phyloP scores from a whole-genome alignment of 2,329 filamentous ascomycete species.

The Colletotrichum lini region DNA sequence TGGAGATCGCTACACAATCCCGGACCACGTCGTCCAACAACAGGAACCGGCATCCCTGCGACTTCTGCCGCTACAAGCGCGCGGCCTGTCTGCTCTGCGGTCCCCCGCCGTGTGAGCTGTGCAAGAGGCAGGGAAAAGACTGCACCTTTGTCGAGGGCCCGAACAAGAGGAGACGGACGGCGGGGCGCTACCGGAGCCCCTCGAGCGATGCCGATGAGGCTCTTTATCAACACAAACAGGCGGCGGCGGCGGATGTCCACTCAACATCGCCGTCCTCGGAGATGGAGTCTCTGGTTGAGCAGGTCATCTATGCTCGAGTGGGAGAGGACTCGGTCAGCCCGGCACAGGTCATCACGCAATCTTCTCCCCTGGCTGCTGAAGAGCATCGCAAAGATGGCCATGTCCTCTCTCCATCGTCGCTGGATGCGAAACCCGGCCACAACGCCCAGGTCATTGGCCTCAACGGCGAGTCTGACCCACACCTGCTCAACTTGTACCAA shows the following conservation, averaged over 20 bases:
- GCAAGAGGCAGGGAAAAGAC: slow-evolving; percentile 26
- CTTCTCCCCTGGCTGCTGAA: no score
- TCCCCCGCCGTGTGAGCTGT: slow-evolving; percentile 28
- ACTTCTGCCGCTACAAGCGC: slow-evolving; percentile 38
- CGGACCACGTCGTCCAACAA: slow-evolving; percentile 12
- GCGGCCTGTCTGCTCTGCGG: slow-evolving; percentile 29
- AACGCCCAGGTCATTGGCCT: slow-evolving; percentile 35
- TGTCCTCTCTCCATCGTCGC: background rate
- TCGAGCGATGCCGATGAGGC: slow-evolving; percentile 1
- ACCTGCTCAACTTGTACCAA: slow-evolving; percentile 24
- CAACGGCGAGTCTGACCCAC: slow-evolving; percentile 35
- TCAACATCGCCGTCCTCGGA: no score
- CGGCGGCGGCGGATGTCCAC: no score
- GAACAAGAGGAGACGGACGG: slow-evolving; percentile 25
- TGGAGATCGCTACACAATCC: slow-evolving; percentile 17
- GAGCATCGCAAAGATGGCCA: no score
- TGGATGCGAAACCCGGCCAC: slow-evolving; percentile 20
- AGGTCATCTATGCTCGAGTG: no score
- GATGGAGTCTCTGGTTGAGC: no score
- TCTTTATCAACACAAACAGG: background rate
- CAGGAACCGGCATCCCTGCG: slow-evolving; percentile 32
- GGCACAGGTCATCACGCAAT: no score
- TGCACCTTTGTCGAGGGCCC: slow-evolving; percentile 33
- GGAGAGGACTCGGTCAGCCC: no score
- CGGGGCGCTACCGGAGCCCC: slow-evolving; percentile 5